Percentiles rank a stretch among this genome's conserved stretches.
Evolutionary conservation across 208 protist genomes (phyloP).

Genomic region (Strigomonas oncopelti): DNA sequence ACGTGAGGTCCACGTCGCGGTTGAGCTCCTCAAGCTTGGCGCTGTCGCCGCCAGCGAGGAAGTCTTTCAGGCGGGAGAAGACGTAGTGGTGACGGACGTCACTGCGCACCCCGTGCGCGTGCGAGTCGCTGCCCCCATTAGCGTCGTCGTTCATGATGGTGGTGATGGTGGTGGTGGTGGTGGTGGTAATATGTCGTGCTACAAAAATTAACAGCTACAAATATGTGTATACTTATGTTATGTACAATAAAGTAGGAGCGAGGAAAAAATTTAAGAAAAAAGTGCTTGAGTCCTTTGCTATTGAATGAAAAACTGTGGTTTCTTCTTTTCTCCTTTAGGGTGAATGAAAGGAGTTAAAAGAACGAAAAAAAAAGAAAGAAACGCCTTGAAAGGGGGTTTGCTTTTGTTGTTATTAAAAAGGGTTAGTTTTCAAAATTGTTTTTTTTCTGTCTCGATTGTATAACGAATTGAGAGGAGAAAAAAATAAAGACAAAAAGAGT

Average conservation of each 20-base stretch:
- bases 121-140: neutral
- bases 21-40: constrained; percentile 56
- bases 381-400: too few species aligned
- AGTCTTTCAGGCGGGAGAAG: constrained; percentile 85
- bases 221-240: constrained; percentile 4
- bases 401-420: constrained; percentile 5
- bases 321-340: neutral
- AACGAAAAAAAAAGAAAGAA: neutral
- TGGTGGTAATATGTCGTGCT: neutral
- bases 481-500: constrained; percentile 6
- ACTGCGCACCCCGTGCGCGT: constrained; percentile 34
- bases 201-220: neutral
- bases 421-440: neutral
- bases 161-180: neutral
- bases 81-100: constrained; percentile 85
- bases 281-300: neutral
- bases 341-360: neutral
- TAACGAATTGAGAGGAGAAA: constrained; percentile 6
- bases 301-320: neutral
- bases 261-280: too few species aligned
- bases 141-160: constrained; percentile 5
- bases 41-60: constrained; percentile 75
- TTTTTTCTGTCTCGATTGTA: constrained; percentile 9
- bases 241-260: neutral
- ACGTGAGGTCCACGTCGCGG: constrained; percentile 63